Percentiles rank a stretch among this genome's conserved stretches.
These are phyloP conservation scores for Aspergillus clavatus DNA, from an alignment of 2,329 filamentous ascomycete genomes.

Conservation along the genomic window DNA sequence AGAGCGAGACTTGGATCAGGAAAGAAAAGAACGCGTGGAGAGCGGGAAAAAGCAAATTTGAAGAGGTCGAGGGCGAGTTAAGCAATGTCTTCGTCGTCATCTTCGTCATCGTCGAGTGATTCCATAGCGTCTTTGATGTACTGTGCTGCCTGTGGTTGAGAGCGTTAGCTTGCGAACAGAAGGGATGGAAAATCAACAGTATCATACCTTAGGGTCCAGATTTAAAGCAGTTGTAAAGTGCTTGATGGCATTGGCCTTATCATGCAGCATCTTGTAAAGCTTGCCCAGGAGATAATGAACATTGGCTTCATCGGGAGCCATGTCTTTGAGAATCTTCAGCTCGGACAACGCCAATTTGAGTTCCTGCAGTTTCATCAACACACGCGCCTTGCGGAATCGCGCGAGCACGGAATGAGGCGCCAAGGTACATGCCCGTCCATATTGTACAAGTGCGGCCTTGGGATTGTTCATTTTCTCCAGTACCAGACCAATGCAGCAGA, in stretches of 20 bases:
- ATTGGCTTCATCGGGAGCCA: slow-evolving; percentile 90
- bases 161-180: slow-evolving; percentile 7
- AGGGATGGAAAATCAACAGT: slow-evolving; percentile 4
- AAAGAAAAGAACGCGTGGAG: slow-evolving; percentile 4
- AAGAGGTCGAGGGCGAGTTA: slow-evolving; percentile 26
- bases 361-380: slow-evolving; percentile 69
- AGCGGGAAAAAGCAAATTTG: slow-evolving; percentile 1
- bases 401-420: slow-evolving; percentile 77
- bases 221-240: slow-evolving; percentile 95
- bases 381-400: slow-evolving; percentile 87
- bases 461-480: slow-evolving; percentile 84
- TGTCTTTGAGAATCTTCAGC: slow-evolving; percentile 79
- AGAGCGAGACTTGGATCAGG: background rate
- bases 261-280: slow-evolving; percentile 54
- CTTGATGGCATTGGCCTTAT: slow-evolving; percentile 71
- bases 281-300: slow-evolving; percentile 88
- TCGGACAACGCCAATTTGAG: slow-evolving; percentile 72
- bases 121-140: slow-evolving; percentile 98
- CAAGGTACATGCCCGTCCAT: slow-evolving; percentile 74
- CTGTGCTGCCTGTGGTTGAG: slow-evolving; percentile 64
- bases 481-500: slow-evolving; percentile 86
- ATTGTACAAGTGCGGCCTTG: slow-evolving; percentile 72
- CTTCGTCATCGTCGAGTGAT: slow-evolving; percentile 68
- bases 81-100: slow-evolving; percentile 53
- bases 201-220: slow-evolving; percentile 82